A percentile compares a stretch with the other conserved stretches of the same genome.
phyloP scores from a whole-genome alignment of 495 filamentous ascomycete genomes.

The Penicillium cataractarum region DNA sequence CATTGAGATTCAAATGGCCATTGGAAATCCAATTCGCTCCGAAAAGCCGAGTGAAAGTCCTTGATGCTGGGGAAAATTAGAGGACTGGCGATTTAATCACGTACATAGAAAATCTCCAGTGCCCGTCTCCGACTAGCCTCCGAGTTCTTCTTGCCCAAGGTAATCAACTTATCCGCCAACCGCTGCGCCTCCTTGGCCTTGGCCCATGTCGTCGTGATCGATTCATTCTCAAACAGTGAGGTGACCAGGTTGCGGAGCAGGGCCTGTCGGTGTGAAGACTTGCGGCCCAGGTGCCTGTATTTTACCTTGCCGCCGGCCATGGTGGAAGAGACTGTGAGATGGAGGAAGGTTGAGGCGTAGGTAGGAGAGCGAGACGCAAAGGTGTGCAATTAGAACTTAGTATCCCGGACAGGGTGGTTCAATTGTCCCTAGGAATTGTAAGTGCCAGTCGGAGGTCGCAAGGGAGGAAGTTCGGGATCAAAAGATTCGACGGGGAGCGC shows the following conservation, averaged over 20 bases:
- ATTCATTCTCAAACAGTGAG: conserved; percentile 89
- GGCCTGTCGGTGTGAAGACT: conserved; percentile 83
- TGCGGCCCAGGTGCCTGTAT: conserved; percentile 85
- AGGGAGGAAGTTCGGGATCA: conserved; percentile 31
- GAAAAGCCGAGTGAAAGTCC: neutral
- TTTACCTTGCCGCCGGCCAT: conserved; percentile 87
- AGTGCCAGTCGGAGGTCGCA: conserved; percentile 9
- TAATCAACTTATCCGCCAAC: conserved; percentile 90
- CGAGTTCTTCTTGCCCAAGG: conserved; percentile 87
- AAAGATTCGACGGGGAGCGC: conserved; percentile 42
- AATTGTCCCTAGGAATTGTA: conserved; percentile 1
- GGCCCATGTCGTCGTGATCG: conserved; percentile 90
- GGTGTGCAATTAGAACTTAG: neutral
- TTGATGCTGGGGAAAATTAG: neutral
- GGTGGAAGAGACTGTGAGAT: conserved; percentile 17
- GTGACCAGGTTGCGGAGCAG: conserved; percentile 95
- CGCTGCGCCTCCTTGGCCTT: conserved; percentile 97
- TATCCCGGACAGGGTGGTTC: neutral
- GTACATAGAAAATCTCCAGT: conserved; percentile 78
- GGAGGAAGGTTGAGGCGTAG: neutral
- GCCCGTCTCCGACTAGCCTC: conserved; percentile 70
- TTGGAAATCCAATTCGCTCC: neutral
- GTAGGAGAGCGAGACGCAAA: neutral
- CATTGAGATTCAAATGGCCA: neutral
- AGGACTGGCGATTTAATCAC: conserved; percentile 31